Percentiles rank a stretch among this genome's conserved stretches.
Conservation (phyloP, 345 rosid genomes). For the Eucalyptus rudis region DNA sequence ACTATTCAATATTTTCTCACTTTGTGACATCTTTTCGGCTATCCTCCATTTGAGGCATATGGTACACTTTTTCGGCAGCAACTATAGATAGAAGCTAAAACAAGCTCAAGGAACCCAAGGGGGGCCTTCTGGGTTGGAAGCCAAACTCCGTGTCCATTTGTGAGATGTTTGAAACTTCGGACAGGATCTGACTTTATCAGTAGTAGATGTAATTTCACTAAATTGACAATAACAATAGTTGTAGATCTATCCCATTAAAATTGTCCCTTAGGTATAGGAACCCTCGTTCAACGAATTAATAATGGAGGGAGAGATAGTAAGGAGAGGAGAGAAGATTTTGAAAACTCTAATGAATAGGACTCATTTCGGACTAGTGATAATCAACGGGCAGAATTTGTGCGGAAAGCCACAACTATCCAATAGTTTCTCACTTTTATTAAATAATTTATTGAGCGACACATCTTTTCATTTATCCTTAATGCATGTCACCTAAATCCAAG, state of each 20-base stretch:
- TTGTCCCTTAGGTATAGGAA: neutral
- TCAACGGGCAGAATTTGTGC: too few species aligned
- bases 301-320: too few species aligned
- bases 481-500: neutral
- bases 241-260: neutral
- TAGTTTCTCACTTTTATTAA: neutral
- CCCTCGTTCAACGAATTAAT: neutral
- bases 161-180: neutral
- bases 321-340: too few species aligned
- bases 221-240: neutral
- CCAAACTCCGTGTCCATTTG: neutral
- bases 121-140: neutral
- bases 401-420: neutral
- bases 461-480: too few species aligned
- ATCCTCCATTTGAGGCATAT: neutral
- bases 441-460: neutral
- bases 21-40: neutral
- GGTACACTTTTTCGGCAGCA: neutral
- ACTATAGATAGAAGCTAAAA: neutral
- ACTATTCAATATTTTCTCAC: neutral
- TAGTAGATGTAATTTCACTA: neutral
- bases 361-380: too few species aligned
- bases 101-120: too few species aligned
- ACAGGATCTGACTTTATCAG: neutral
- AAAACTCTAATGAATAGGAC: too few species aligned